Base-by-base conservation (phyloP, 306 rosid species). In the Hylodesmum podocarpum region DNA sequence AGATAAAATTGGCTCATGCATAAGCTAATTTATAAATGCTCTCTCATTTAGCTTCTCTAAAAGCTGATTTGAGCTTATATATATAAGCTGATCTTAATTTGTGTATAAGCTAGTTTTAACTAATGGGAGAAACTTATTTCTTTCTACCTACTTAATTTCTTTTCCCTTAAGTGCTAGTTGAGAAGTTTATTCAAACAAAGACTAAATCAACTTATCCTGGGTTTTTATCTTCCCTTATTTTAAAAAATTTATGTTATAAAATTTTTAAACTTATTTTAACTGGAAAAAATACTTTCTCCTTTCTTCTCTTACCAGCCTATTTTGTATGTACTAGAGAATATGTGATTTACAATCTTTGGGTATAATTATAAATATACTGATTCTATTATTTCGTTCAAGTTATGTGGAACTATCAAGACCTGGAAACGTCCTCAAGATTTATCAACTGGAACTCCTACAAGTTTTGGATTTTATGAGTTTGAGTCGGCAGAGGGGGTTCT, bases 401-500 rank as follows among this genome's bases (percentile, higher is more conserved):
- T 90, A 31, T 96, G 99, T 78, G 99, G 99, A 83, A 85, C 92
- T 70, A 89, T 96, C 87, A 96, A 92, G 90, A 88, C 87, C 88
- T 96, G 99, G 99, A 96, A 96, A 83, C 97, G 98, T 44, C 84
- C 91, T 72, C 97, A 92, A 82, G 87, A 87, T 89, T 90, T 95
- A 72, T 82, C 97, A 4, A 86, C 87, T 84, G 99, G 98, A 76
- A 83, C 92, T 77, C 98, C 93, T 78, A 89, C 88, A 80, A 84
- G 93, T 54, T 96, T 92, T 89, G 99, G 99, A 14, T 92, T 96
- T 79, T 96, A 90, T 40, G 99, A 96, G 78, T 96, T 96, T 79
- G 99, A 96, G 80, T 86, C 97, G 79, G 96, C 93, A 57, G 99
- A 96, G 87, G 99, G 97, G 36, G 98, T 96, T 67, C 99, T 92